phyloP scores from a whole-genome alignment of 805 yeast species.

The Ascoidea tarda region DNA sequence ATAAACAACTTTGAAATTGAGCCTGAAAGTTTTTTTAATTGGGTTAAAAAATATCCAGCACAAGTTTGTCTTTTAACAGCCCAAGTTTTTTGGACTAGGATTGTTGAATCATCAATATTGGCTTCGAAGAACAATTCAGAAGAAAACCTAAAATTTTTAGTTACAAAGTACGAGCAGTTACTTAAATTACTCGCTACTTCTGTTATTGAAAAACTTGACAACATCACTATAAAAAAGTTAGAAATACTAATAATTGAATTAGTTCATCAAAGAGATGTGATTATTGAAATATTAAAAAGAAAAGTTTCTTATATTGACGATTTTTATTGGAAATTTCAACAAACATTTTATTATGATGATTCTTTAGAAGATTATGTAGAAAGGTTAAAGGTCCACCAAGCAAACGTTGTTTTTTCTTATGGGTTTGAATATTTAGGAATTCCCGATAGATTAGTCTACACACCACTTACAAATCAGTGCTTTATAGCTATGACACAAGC shows the following conservation, averaged over 20 bases:
- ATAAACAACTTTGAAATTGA: constrained; percentile 9
- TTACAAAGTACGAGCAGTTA: constrained; percentile 3
- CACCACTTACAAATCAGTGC: constrained; percentile 55
- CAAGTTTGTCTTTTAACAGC: constrained; percentile 42
- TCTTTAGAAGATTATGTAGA: constrained; percentile 16
- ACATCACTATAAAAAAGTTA: constrained; percentile 25
- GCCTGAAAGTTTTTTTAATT: constrained; percentile 12
- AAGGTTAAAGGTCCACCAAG: constrained; percentile 34
- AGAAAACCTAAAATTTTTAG: not conserved
- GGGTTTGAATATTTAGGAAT: constrained; percentile 79
- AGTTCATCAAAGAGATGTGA: constrained; percentile 39
- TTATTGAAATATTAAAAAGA: constrained; percentile 12
- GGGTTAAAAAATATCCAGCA: constrained; percentile 31
- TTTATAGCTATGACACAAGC: constrained; percentile 66
- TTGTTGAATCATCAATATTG: constrained; percentile 20
- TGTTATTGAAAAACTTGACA: constrained; percentile 16
- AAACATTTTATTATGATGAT: constrained; percentile 28
- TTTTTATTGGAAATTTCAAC: constrained; percentile 37
- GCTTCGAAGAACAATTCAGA: not conserved
- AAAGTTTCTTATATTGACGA: constrained; percentile 7
- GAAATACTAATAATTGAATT: constrained; percentile 57
- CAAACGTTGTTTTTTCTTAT: constrained; percentile 36
- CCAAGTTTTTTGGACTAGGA: constrained; percentile 43
- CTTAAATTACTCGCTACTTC: constrained; percentile 18
- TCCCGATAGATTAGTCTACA: constrained; percentile 58